Evolutionary conservation across 495 filamentous ascomycete genomes (phyloP), one percentile per base, ranked within the genome.

Genomic region (Tuber aestivum): DNA sequence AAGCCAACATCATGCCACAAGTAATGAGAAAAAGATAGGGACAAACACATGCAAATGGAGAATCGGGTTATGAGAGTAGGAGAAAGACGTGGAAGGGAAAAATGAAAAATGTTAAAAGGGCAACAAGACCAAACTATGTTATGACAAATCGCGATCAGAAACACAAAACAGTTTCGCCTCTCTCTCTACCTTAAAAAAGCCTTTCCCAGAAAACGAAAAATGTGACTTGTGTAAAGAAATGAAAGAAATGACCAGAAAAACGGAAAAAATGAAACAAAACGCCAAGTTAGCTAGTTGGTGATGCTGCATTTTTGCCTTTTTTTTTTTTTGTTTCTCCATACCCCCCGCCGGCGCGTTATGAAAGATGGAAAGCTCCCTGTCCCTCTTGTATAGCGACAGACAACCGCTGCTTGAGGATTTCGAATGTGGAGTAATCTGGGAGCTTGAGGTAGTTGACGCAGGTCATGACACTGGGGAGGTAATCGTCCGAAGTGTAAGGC

Each of bases 371-470:
- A 72, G 96, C 96, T 27, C 96, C 96, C 83, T 98, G 96, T n/a
- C 96, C 96, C 86, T 99, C 96, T 83, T 90, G 92, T 80, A 97
- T 97, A 61, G 96, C 96, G 72, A 92, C 90, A 68, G 89, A 90
- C 44, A 99, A 85, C 83, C 91, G 91, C 79, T 90, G 87, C 74
- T 87, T 89, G 82, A 99, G 88, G 50, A 92, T 87, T 23, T 93
- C 88, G 76, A 97, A 85, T 81, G 85, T 89, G 80, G 91, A 95
- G 85, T 99, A 99, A 85, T 99, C 94, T 35, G 96, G 96, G 81
- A 99, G 87, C 84, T 99, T 99, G 78, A 99, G 91, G 83, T 99
- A 99, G 83, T 99, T 99, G 83, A 97, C 95, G 84, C 96, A 98
- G 69, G 96, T 99, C 96, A 99, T 99, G 82, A 98, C 96, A 81